These are phyloP conservation scores for Nannizzia gypsea DNA, from an alignment of 2,329 filamentous ascomycete species.

Conservation along the genomic window DNA sequence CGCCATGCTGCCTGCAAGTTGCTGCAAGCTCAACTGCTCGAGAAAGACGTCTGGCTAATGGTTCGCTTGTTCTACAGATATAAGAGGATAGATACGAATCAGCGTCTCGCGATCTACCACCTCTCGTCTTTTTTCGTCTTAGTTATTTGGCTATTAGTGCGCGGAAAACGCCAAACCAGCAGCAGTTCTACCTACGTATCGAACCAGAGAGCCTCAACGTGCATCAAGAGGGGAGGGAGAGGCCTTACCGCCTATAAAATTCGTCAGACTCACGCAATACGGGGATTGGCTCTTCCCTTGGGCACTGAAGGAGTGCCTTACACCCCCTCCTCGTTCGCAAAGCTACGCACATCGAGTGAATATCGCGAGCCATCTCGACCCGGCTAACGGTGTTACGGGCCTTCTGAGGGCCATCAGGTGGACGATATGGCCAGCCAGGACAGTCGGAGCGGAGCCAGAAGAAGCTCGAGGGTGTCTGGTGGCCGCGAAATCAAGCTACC, in stretches of 20 bases:
- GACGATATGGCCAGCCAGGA: neutral
- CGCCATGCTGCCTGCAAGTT: conserved; percentile 2
- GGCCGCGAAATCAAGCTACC: neutral
- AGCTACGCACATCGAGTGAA: neutral
- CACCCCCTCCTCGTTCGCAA: neutral
- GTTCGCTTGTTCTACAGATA: neutral
- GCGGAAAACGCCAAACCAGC: neutral
- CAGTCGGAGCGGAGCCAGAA: neutral
- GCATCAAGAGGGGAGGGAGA: neutral
- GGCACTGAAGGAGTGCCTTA: conserved; percentile 1
- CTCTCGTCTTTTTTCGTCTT: neutral
- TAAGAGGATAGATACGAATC: neutral
- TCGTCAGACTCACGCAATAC: neutral
- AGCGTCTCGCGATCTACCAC: conserved; percentile 1
- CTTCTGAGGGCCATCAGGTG: neutral
- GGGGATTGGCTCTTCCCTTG: neutral
- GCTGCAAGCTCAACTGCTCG: neutral
- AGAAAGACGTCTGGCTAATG: neutral
- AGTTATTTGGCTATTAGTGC: neutral
- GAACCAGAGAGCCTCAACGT: neutral
- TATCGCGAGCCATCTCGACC: neutral
- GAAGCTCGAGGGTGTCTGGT: neutral
- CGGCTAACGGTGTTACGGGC: neutral
- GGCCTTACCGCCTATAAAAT: neutral
- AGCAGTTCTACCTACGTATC: neutral